Evolutionary conservation across 805 yeast genomes (phyloP), one percentile per base, ranked within the genome.

Genomic region (Lachancea quebecensis): DNA sequence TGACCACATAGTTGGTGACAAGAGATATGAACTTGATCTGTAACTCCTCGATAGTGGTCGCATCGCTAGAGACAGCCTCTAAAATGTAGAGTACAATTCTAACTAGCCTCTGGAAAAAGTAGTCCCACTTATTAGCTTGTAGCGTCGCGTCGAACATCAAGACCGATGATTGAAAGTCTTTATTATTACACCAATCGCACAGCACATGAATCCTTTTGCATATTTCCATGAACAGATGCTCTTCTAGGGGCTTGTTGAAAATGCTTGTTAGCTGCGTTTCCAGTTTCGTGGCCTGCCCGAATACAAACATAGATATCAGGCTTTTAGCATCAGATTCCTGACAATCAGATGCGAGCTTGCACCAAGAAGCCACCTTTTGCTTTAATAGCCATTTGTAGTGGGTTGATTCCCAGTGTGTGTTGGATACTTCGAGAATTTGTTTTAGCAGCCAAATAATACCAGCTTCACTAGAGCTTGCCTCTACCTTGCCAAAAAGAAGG

Each of bases 331-430:
- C 25, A 10, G 33, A 35, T 6, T 58, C 59, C 41, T 53, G 48
- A 11, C 55, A 40, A 14, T 42, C 35, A 12, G 38, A 35, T 27
- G 39, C 15, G 9, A 53, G 29, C 16, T 50, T 41, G 38, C 60
- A 57, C 64, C 64, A 59, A 17, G 35, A 33, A 10, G 57, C 57
- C n/a, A 60, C 9, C 35, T 54, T 62, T 38, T 42, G 50, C 35
- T 61, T 48, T 15, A 62, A 17, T n/a, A 53, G 49, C 65, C 64
- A 62, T 35, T 55, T 25, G 27, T 53, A 52, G 5, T 44, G 30
- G 2, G 43, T 38, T 2, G 27, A 27, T 10, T 48, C 44, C 40
- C 47, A 52, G 39, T 59, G 50, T 1, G 47, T 30, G 10, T 45
- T 36, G 1, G 56, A 44, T 11, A 60, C 47, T 6, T 50, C 46